phyloP scores from a whole-genome alignment of 2,329 filamentous ascomycete species.

The Ceratocystis diversiconidia region DNA sequence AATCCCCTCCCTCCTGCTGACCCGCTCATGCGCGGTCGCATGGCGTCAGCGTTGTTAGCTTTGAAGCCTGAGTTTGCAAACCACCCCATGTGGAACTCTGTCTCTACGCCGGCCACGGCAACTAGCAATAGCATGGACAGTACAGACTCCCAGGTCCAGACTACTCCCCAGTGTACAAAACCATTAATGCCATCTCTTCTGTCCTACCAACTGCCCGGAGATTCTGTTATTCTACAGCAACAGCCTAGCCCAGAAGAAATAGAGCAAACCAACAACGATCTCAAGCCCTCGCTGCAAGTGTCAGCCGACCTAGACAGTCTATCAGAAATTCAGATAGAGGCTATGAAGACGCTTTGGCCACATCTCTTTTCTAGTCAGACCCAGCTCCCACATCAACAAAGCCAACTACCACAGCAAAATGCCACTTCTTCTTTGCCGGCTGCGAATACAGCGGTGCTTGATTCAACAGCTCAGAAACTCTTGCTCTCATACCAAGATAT shows the following conservation, averaged over 20 bases:
- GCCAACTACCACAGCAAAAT: neutral
- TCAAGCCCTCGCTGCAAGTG: neutral
- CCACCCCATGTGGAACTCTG: conserved; percentile 9
- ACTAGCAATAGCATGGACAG: neutral
- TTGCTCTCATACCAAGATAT: neutral
- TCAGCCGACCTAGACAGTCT: neutral
- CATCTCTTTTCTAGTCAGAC: neutral
- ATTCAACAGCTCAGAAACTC: neutral
- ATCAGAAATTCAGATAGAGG: neutral
- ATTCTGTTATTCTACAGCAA: neutral
- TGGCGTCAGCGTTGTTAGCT: conserved; percentile 7
- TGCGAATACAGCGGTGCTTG: neutral
- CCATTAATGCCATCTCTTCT: neutral
- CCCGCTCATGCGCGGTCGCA: conserved; percentile 1
- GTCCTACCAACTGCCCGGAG: neutral
- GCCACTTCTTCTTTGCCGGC: neutral
- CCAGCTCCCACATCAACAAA: neutral
- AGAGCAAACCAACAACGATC: neutral
- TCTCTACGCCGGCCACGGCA: neutral
- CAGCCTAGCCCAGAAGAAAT: neutral
- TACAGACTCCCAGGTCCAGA: neutral
- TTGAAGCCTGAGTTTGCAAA: conserved; percentile 9
- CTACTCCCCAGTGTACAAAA: neutral
- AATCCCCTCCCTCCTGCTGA: conserved; percentile 11
- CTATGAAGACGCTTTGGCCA: neutral